Evolutionary conservation across 2,329 filamentous ascomycete species (phyloP).

Genomic region (Xylariomycetidae sp.): DNA sequence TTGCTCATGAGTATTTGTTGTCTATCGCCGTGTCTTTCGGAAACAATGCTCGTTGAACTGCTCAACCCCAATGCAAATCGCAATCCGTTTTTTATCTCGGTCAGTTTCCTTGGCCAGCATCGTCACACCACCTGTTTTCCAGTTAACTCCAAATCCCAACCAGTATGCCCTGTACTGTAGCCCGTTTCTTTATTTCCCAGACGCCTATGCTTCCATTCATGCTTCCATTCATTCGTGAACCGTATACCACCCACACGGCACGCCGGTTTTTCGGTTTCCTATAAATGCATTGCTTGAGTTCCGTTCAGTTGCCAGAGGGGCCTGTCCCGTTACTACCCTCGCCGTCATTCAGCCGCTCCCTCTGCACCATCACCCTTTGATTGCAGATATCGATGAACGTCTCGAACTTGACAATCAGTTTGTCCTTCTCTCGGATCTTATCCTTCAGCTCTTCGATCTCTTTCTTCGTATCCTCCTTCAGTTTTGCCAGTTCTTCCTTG

Average conservation of each 20-base stretch:
- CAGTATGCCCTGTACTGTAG: too few species aligned
- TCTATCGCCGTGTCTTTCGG: too few species aligned
- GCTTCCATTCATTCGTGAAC: too few species aligned
- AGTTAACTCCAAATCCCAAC: too few species aligned
- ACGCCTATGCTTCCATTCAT: slow-evolving; percentile 21
- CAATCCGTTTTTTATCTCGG: too few species aligned
- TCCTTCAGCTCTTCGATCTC: slow-evolving; percentile 55
- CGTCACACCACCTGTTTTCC: too few species aligned
- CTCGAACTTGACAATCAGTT: slow-evolving; percentile 59
- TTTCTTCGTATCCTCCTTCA: slow-evolving; percentile 52
- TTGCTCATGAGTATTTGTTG: too few species aligned
- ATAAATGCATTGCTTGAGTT: slow-evolving; percentile 8
- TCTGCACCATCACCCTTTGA: slow-evolving; percentile 59
- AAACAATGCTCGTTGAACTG: too few species aligned
- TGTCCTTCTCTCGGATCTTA: slow-evolving; percentile 59
- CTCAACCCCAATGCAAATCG: too few species aligned
- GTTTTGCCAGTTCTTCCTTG: slow-evolving; percentile 50
- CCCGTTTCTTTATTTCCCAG: too few species aligned
- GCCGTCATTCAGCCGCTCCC: slow-evolving; percentile 44
- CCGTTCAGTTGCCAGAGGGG: slow-evolving; percentile 15
- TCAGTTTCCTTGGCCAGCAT: too few species aligned
- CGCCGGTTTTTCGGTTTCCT: slow-evolving; percentile 12
- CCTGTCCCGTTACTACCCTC: slow-evolving; percentile 20
- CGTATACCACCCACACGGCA: too few species aligned
- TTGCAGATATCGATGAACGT: slow-evolving; percentile 69